Base-by-base conservation (phyloP, 768 basidiomycete species). In the Tremella yokohamensis region DNA sequence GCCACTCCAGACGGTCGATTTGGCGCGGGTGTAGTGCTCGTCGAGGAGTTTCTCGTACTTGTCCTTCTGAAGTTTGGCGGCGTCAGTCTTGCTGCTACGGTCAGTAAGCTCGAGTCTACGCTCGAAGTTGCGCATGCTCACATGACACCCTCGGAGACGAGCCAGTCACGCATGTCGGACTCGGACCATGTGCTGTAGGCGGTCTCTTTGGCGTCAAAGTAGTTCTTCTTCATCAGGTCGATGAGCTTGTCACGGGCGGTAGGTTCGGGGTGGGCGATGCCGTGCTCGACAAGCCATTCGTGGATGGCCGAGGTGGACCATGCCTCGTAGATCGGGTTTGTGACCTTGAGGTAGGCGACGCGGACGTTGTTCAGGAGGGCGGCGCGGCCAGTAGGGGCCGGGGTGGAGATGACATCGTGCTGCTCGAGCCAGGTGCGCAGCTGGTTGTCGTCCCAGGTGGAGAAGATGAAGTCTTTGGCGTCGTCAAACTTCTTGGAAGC, bases 241-340 rank as follows among this genome's bases (percentile, higher is more conserved):
- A 84, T 63, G 34, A 92, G 82, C 54, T 82, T 80, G 50, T 84
- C 81, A 42, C 84, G 82, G 20, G 68, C 66, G 51, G 78, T 77
- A 56, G 85, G 84, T 58, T 84, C 83, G 67, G 84, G 76, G 69
- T 86, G 82, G 66, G 91, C 79, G 63, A 96, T 77, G 57, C 85
- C 83, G 74, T 91, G 90, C 8, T 82, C 77, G 13, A 89, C 79
- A 47, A 96, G 86, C 92, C 93, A 97, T 57, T 86, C 79, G 56
- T 85, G 85, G 51, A 92, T 84, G 73, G 89, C 88, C 2, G 84
- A 86, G 72, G 89, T 87, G 54, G 85, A 86, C 93, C 94, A 98
- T 2, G 85, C 83, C 19, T 88, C 80, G 84, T 88, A 98, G 38
- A 87, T 75, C 1, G 87, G 87, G 19, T 84, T 70, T 6, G 83